phyloP scores from a whole-genome alignment of 345 rosid genomes.

The Combretum micranthum region DNA sequence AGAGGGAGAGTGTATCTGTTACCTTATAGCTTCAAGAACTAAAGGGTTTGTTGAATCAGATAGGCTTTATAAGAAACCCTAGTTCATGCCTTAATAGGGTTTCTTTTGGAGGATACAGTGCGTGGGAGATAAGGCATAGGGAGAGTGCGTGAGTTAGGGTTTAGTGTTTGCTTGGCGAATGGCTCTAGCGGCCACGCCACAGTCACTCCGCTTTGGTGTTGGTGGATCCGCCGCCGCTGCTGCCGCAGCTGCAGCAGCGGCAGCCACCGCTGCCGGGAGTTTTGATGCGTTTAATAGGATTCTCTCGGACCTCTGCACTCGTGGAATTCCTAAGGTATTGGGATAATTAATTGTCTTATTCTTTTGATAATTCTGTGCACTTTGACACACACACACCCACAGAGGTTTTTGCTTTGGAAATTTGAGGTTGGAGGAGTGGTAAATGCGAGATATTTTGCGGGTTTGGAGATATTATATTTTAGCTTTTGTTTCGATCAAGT shows the following conservation, averaged over 20 bases:
- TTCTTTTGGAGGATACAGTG: too few relatives aligned
- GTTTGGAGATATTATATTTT: too few relatives aligned
- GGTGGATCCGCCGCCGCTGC: conserved; percentile 41
- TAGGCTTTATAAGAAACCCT: too few relatives aligned
- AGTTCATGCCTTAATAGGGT: too few relatives aligned
- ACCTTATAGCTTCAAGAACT: too few relatives aligned
- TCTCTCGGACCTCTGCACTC: conserved; percentile 75
- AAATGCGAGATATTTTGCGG: too few relatives aligned
- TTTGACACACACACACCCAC: not conserved
- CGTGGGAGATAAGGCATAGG: too few relatives aligned
- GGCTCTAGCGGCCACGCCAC: conserved; percentile 49
- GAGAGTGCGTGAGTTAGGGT: conserved; percentile 19
- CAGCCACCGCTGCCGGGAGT: conserved; percentile 50
- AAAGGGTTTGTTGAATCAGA: too few relatives aligned
- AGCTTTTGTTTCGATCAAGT: too few relatives aligned
- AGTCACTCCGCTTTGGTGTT: conserved; percentile 49
- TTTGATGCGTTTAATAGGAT: conserved; percentile 75
- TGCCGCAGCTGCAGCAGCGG: conserved; percentile 5
- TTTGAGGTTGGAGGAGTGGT: too few relatives aligned
- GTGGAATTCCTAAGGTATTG: conserved; percentile 66
- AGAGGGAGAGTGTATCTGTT: too few relatives aligned
- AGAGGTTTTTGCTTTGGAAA: not conserved
- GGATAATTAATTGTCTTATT: conserved; percentile 2
- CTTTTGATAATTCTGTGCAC: not conserved
- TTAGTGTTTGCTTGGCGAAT: conserved; percentile 28